Evolutionary conservation across 345 rosid genomes (phyloP), one percentile per base, ranked within the genome.

Genomic region (Gossypium thurberi): DNA sequence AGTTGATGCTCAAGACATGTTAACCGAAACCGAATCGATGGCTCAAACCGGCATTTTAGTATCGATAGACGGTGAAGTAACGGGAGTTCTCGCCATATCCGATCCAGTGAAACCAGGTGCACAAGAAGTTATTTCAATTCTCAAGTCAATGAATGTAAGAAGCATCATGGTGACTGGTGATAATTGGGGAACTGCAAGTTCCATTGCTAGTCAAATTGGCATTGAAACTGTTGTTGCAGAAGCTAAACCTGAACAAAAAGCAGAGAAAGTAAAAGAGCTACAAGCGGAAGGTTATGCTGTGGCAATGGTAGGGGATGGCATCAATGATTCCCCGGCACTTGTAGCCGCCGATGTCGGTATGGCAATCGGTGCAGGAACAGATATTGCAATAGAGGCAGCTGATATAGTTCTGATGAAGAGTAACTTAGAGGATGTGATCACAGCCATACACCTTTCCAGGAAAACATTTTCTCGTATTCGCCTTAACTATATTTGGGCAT

Each of bases 321-420:
- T 94, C 18, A 94, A 94, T 20, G 98, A 94, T 82, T 92, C 98
- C 0, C 97, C 97, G 0, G 97, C 97, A 0, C 95, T 94, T 0
- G 98, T 94, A 44, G 95, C 95, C 13, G 97, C 98, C 42, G 95
- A 94, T 43, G 97, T 89, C 25, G 97, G 98, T 12, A 94, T 94
- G 97, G 98, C 98, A 0, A 94, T 94, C 4, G 97, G 97, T 4
- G 98, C 98, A 10, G 98, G 98, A 47, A 94, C 97, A 0, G 98
- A 94, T 69, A 90, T 94, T 2, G 97, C 98, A 2, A 94, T 92
- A 58, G 98, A 94, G 81, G 97, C 97, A 67, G 98, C 98, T 26
- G 98, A 94, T 58, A 92, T 92, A 12, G 98, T 94, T 79, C 81
- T 94, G 8, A 92, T 92, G 95, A 94, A 90, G 76, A 92, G 92